Base-by-base conservation (phyloP, 2,329 filamentous ascomycete genomes). In the Colletotrichum shisoi region DNA sequence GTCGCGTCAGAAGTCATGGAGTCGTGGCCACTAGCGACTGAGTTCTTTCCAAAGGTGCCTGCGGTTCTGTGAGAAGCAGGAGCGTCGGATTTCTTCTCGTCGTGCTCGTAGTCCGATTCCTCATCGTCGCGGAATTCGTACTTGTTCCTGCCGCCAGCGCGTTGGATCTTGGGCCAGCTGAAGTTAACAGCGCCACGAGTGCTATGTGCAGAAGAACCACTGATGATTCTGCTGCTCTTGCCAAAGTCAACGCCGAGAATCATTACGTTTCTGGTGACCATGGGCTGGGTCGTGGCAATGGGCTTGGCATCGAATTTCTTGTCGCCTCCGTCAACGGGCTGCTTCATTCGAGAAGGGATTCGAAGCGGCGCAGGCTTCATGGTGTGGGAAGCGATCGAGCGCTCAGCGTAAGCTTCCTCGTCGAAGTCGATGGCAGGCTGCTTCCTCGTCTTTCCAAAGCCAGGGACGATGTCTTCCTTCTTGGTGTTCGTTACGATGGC, bases 301-400 rank as follows among this genome's bases (percentile, higher is more conserved):
- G 19, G 15, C 34, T 51, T 44, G 45, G 34, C 37, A 37, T 37
- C 21, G 34, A 11, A 24, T 39, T 60, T 60, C 44, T 34, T 56
- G n/a, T 44, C 34, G 39, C 27, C 40, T 6, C 40, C 40, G 11
- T 24, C 34, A 4, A 45, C 24, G 7, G 31, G 51, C 49, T 63
- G 37, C 37, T 59, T 60, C 27, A 27, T 40, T 27, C 68, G 58
- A 13, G 62, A 69, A 8, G 66, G 65, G 2, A 70, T 53, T 3
- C 68, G 68, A 12, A 70, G 49, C n/a, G 68, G 68, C 1, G 66
- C 68, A 7, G 68, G 68, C 48, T 63, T 66, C n/a, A 58, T 42
- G 24, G 66, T 70, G 40, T 70, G 67, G n/a, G 49, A 68, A 34
- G 66, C 68, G 21, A 66, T 66, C 2, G 68, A 69, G 45, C 67